These are phyloP conservation scores for Tuber umbilicatum DNA, from an alignment of 495 filamentous ascomycete species.

Conservation along the genomic window DNA sequence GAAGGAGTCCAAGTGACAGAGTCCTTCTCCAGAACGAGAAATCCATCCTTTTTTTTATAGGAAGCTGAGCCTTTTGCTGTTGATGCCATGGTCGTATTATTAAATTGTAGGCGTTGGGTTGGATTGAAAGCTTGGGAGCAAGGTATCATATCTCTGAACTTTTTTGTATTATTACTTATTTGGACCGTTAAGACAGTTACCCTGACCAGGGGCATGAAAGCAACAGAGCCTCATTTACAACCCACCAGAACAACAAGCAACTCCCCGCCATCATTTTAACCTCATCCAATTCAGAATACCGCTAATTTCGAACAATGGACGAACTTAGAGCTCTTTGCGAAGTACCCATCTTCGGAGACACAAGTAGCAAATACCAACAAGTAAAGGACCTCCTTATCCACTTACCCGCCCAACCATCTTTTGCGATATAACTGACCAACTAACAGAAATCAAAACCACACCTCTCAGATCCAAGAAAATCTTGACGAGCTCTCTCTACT, in stretches of 20 bases:
- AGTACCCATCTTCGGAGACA: background rate
- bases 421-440: background rate
- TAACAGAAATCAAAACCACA: background rate
- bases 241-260: slow-evolving; percentile 4
- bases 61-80: slow-evolving; percentile 60
- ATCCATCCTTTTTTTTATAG: slow-evolving; percentile 97
- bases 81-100: slow-evolving; percentile 49
- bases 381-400: background rate
- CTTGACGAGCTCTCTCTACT: background rate
- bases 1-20: slow-evolving; percentile 75
- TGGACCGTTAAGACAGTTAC: background rate
- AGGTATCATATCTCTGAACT: background rate
- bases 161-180: background rate
- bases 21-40: slow-evolving; percentile 63
- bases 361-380: slow-evolving; percentile 8
- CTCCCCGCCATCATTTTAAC: background rate
- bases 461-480: background rate
- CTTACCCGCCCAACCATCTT: background rate
- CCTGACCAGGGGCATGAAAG: background rate
- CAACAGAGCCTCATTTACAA: background rate
- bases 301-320: slow-evolving; percentile 10
- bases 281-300: background rate
- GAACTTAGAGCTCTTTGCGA: slow-evolving; percentile 11
- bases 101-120: background rate
- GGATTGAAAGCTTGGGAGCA: background rate